Base-by-base conservation (phyloP, 257 asterid genomes). In the Ocimum tenuiflorum region DNA sequence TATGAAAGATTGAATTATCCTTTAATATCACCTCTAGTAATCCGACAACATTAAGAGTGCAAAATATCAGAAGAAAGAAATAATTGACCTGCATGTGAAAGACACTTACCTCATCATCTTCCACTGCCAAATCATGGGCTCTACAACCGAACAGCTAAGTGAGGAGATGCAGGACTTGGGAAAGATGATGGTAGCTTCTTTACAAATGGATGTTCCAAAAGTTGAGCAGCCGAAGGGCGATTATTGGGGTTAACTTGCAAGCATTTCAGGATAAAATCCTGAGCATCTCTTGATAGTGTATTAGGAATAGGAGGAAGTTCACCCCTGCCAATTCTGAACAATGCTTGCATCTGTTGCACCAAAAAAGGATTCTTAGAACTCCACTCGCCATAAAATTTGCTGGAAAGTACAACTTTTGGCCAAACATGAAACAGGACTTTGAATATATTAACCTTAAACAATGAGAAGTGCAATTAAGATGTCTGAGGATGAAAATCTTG, bases 251-350 rank as follows among this genome's bases (percentile, higher is more conserved):
- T 76, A 8, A 85, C 88, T 82, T 79, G 79, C 75, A 84, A 66
- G 77, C 91, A 84, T 23, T 66, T 62, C 55, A 73, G 77, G 47
- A 84, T 81, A 27, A 84, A 81, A 74, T 82, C 81, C 58, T 68
- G 82, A n/a, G 91, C 88, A 62, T 85, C 91, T 61, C 65, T 78
- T 41, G 91, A 85, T 55, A 85, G 71, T 73, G 75, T 75, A 50
- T 76, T 65, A 14, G 91, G 88, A 61, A 85, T 76, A 7, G 77
- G 81, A 24, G 91, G 91, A 60, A 78, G 86, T 71, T 85, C 84
- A 1, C 91, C 91, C 73, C 64, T 47, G 75, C 91, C 91, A 31
- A 85, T 85, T 67, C 81, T 75, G 76, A 77, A 85, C 71, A 85
- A 54, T 27, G 91, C 91, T 68, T 79, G 86, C 88, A 82, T 82